phyloP scores from a whole-genome alignment of 345 rosid genomes.

The Eucalyptus cladocalyx region DNA sequence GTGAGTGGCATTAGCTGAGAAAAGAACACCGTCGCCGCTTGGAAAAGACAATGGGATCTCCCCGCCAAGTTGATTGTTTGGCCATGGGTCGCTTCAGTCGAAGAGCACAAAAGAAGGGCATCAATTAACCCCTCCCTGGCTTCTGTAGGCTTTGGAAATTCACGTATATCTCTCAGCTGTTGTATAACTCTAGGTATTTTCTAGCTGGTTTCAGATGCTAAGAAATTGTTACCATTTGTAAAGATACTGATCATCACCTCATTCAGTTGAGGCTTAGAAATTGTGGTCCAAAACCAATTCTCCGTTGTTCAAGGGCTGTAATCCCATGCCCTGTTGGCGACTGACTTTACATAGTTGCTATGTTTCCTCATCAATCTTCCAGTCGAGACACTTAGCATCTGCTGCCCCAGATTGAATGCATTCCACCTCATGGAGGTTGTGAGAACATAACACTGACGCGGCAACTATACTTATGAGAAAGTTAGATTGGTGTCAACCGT shows the following conservation, averaged over 20 bases:
- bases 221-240: background rate
- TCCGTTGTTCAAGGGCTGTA: background rate
- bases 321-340: background rate
- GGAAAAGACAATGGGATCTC: background rate
- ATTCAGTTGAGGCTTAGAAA: background rate
- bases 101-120: background rate
- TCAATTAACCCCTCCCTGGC: background rate
- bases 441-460: background rate
- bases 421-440: background rate
- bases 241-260: background rate
- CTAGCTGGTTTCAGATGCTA: background rate
- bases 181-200: background rate
- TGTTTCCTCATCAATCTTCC: background rate
- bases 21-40: slow-evolving; percentile 33
- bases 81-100: background rate
- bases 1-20: slow-evolving; percentile 1
- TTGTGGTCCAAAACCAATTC: background rate
- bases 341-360: background rate
- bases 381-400: background rate
- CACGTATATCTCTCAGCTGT: background rate
- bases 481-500: background rate
- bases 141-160: background rate
- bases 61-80: background rate
- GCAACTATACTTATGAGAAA: background rate
- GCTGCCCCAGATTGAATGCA: background rate